A percentile compares a stretch with the other conserved stretches of the same genome.
These are phyloP conservation scores for Juglanconis oblonga DNA, from an alignment of 2,329 filamentous ascomycete species.

Conservation along the genomic window DNA sequence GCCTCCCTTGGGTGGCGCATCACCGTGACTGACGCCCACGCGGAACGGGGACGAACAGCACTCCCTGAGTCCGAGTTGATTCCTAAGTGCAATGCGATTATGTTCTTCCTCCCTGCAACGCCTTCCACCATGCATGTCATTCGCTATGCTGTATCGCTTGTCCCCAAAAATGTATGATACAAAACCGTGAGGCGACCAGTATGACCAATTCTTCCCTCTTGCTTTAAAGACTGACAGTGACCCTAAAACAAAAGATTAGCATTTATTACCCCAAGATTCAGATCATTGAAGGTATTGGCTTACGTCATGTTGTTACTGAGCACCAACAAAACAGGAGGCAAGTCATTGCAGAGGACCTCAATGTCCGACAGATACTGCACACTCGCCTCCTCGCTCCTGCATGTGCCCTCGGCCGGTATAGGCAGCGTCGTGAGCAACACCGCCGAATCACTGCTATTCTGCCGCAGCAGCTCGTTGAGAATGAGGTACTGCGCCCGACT, in stretches of 20 bases:
- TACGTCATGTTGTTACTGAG: slow-evolving; percentile 83
- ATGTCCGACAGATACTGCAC: slow-evolving; percentile 73
- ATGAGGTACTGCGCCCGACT: slow-evolving; percentile 83
- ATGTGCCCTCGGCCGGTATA: slow-evolving; percentile 75
- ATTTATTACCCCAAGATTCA: no score
- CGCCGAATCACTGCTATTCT: slow-evolving; percentile 66
- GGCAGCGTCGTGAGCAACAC: slow-evolving; percentile 83
- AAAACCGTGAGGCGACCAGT: no score
- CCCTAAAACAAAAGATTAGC: background rate
- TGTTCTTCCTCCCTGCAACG: background rate
- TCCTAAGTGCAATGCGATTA: background rate
- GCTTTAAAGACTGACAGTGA: slow-evolving; percentile 12
- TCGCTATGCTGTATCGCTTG: background rate
- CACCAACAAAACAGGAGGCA: slow-evolving; percentile 75
- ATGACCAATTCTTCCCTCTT: background rate
- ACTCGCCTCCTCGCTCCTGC: slow-evolving; percentile 65
- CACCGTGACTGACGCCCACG: background rate
- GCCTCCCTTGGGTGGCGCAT: background rate
- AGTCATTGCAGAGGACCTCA: slow-evolving; percentile 71
- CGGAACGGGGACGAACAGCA: background rate
- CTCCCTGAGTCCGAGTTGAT: background rate
- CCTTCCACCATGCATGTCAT: background rate
- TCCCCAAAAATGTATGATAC: background rate
- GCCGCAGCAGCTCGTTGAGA: slow-evolving; percentile 76
- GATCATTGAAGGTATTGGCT: no score